Conservation (phyloP, 495 filamentous ascomycete species). For the Recurvomyces mirabilis region DNA sequence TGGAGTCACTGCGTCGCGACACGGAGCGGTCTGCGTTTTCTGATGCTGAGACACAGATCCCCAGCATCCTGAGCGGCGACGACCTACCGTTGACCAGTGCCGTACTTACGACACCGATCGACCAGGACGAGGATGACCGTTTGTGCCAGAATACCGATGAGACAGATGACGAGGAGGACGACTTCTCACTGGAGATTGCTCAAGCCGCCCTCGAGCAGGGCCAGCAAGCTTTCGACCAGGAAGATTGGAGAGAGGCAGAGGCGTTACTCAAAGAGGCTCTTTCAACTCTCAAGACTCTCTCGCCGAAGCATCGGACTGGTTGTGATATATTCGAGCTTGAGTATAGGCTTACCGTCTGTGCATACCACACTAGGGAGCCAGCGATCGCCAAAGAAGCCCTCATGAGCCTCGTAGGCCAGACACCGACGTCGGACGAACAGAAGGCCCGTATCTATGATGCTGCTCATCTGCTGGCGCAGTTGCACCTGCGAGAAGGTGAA, state of each 20-base stretch:
- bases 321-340: constrained; percentile 24
- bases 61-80: neutral
- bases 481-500: constrained; percentile 16
- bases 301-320: neutral
- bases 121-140: neutral
- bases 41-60: neutral
- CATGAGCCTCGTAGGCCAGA: constrained; percentile 16
- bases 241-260: neutral
- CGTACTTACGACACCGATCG: too few species aligned
- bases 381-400: constrained; percentile 22
- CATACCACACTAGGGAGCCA: constrained; percentile 25
- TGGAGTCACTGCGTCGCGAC: neutral
- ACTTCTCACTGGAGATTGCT: neutral
- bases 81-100: too few species aligned
- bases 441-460: constrained; percentile 6
- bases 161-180: neutral
- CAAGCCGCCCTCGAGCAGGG: neutral
- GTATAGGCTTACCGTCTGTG: constrained; percentile 26
- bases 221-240: neutral
- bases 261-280: neutral
- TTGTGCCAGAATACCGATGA: neutral
- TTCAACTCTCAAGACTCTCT: constrained; percentile 14
- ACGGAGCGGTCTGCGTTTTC: neutral
- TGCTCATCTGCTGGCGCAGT: constrained; percentile 15
- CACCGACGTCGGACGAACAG: constrained; percentile 17